phyloP scores from a whole-genome alignment of 495 filamentous ascomycete genomes.

The Aspergillus asperescens region DNA sequence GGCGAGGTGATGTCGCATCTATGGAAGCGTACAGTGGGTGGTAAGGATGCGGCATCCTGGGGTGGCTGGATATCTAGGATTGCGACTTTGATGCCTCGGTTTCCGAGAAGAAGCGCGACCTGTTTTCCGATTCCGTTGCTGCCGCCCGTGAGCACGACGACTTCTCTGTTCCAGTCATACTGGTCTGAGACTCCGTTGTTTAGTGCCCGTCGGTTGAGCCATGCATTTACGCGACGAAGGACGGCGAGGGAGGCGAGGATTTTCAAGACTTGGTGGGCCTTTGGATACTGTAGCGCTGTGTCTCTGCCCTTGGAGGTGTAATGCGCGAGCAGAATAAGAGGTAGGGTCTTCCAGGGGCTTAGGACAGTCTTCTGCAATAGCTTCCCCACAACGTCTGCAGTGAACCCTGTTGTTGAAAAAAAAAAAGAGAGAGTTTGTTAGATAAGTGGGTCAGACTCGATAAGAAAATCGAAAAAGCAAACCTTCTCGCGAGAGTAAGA shows the following conservation, averaged over 20 bases:
- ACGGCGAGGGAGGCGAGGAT: slow-evolving; percentile 37
- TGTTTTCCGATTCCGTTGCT: slow-evolving; percentile 62
- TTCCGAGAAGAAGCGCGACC: slow-evolving; percentile 55
- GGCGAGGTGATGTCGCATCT: slow-evolving; percentile 60
- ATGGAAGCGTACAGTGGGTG: slow-evolving; percentile 54
- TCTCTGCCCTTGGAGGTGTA: slow-evolving; percentile 55
- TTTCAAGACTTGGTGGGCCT: slow-evolving; percentile 24
- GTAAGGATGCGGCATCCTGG: slow-evolving; percentile 40
- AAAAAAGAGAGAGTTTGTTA: background rate
- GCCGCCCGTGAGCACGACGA: slow-evolving; percentile 68
- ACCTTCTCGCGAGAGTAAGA: slow-evolving; percentile 35
- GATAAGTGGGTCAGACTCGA: background rate
- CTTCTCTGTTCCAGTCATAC: slow-evolving; percentile 65
- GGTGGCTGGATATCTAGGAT: slow-evolving; percentile 65
- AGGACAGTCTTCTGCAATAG: slow-evolving; percentile 52
- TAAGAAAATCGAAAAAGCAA: background rate
- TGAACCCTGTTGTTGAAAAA: slow-evolving; percentile 48
- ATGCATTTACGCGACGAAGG: slow-evolving; percentile 41
- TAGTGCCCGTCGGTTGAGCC: slow-evolving; percentile 46
- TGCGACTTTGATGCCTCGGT: slow-evolving; percentile 54
- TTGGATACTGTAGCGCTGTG: slow-evolving; percentile 44
- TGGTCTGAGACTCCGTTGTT: slow-evolving; percentile 58
- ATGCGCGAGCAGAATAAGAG: slow-evolving; percentile 52
- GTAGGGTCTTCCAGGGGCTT: slow-evolving; percentile 52
- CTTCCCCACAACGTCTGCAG: slow-evolving; percentile 51